Conservation (phyloP, 768 basidiomycete species). For the Coprinopsis sp. region DNA sequence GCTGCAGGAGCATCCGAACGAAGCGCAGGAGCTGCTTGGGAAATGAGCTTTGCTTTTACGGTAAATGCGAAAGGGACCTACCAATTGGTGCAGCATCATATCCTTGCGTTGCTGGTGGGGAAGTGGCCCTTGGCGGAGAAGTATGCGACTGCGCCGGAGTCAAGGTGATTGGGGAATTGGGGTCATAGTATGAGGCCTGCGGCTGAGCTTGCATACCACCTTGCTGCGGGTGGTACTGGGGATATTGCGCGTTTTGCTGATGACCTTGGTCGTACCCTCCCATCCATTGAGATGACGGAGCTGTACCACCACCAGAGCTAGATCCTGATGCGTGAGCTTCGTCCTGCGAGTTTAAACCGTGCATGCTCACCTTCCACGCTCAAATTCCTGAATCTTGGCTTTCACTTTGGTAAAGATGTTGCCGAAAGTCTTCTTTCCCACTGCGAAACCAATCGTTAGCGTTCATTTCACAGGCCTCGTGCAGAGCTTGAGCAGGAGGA, state of each 20-base stretch:
- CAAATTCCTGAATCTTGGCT: conserved; percentile 80
- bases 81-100: conserved; percentile 15
- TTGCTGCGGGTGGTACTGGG: conserved; percentile 7
- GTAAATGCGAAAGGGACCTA: conserved; percentile 1
- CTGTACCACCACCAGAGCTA: background rate
- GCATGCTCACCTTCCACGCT: conserved; percentile 41
- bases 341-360: background rate
- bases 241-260: conserved; percentile 8
- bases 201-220: conserved; percentile 8
- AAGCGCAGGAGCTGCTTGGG: background rate
- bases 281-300: conserved; percentile 9
- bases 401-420: conserved; percentile 71
- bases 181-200: conserved; percentile 28
- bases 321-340: conserved; percentile 1
- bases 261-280: conserved; percentile 8
- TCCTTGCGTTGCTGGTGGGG: conserved; percentile 12
- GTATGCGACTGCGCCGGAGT: conserved; percentile 7
- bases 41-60: background rate
- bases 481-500: background rate
- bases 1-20: background rate
- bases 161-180: conserved; percentile 18
- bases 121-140: conserved; percentile 12
- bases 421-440: conserved; percentile 76
- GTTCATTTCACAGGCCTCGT: background rate
- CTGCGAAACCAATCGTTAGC: conserved; percentile 26